A percentile compares a stretch with the other conserved stretches of the same genome.
These are phyloP conservation scores for Carpinus viminea DNA, from an alignment of 306 rosid species.

Conservation along the genomic window DNA sequence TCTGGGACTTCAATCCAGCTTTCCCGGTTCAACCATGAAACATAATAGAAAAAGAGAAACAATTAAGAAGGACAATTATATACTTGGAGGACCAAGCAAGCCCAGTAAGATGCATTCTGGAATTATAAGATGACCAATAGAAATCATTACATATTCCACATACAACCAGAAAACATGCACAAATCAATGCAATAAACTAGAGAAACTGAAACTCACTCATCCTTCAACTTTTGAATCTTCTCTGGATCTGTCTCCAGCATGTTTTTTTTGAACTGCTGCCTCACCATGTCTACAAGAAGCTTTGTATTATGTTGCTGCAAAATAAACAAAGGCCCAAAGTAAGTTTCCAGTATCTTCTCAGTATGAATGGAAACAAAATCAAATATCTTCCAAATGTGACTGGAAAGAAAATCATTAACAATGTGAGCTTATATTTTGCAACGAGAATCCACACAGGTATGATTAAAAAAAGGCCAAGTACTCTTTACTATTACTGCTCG, in stretches of 20 bases:
- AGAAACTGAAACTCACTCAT: conserved; percentile 63
- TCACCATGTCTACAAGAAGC: conserved; percentile 75
- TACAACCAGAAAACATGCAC: conserved; percentile 3
- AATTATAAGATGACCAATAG: neutral
- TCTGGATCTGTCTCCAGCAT: conserved; percentile 86
- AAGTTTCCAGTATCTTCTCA: conserved; percentile 18
- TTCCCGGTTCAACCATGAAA: neutral
- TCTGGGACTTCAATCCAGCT: neutral
- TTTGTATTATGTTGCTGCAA: conserved; percentile 76
- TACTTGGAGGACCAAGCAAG: neutral
- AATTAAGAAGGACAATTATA: neutral
- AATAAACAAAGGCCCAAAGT: conserved; percentile 14
- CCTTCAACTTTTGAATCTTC: conserved; percentile 80
- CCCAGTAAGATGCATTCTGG: neutral
- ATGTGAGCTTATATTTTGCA: neutral
- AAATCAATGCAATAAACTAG: conserved; percentile 20
- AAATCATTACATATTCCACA: neutral
- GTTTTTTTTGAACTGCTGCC: conserved; percentile 72
- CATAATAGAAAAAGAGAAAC: neutral
- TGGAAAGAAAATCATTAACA: neutral
- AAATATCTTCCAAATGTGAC: neutral
- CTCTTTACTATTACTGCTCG: neutral
- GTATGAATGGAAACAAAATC: neutral
- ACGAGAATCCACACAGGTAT: neutral
- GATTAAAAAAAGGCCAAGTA: neutral